These are phyloP conservation scores for Monilinia fructicola DNA, from an alignment of 2,329 filamentous ascomycete genomes.

Conservation along the genomic window DNA sequence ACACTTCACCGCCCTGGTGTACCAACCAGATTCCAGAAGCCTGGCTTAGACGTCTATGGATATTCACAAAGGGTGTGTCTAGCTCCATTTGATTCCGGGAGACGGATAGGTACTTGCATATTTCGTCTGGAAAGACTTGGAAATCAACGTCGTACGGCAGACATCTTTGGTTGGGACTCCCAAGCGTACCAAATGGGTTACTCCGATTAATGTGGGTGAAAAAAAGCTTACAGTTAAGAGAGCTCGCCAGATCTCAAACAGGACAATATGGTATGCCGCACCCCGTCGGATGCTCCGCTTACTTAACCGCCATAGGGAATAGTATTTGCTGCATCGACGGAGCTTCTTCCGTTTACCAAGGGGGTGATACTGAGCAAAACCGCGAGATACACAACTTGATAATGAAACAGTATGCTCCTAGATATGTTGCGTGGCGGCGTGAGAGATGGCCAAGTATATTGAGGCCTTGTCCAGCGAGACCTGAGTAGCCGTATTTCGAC, in stretches of 20 bases:
- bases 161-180: neutral
- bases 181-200: slow-evolving; percentile 13
- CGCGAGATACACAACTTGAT: slow-evolving; percentile 26
- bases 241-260: neutral
- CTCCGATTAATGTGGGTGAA: slow-evolving; percentile 14
- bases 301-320: slow-evolving; percentile 7
- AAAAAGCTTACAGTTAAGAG: slow-evolving; percentile 13
- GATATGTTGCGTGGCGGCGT: slow-evolving; percentile 36
- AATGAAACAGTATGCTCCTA: slow-evolving; percentile 22
- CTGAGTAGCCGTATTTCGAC: slow-evolving; percentile 34
- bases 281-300: slow-evolving; percentile 30
- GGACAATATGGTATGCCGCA: slow-evolving; percentile 1
- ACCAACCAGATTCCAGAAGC: slow-evolving; percentile 30
- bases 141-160: slow-evolving; percentile 14
- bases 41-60: slow-evolving; percentile 24
- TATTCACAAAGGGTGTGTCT: slow-evolving; percentile 13
- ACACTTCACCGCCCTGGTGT: slow-evolving; percentile 31
- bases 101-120: slow-evolving; percentile 20
- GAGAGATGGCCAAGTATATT: slow-evolving; percentile 38
- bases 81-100: slow-evolving; percentile 13
- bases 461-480: slow-evolving; percentile 20
- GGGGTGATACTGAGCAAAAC: slow-evolving; percentile 3
- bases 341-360: slow-evolving; percentile 10
- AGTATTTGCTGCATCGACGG: slow-evolving; percentile 8
- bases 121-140: slow-evolving; percentile 21